A percentile compares a stretch with the other conserved stretches of the same genome.
Conservation (phyloP, 805 yeast genomes). For the Saccharomycopsis sp. region DNA sequence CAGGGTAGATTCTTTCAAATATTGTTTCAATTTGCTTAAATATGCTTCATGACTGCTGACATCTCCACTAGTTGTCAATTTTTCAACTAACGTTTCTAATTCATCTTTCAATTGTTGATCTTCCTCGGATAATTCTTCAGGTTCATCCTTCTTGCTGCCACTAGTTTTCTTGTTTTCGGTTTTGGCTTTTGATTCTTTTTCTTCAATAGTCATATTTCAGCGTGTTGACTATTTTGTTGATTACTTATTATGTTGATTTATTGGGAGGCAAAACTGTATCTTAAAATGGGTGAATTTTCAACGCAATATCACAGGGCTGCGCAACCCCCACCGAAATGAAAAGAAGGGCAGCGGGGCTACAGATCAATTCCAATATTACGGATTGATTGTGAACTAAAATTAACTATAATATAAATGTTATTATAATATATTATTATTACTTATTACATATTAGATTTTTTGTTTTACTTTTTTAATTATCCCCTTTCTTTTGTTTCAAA, state of each 20-base stretch:
- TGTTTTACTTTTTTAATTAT: no score
- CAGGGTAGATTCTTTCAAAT: conserved; percentile 87
- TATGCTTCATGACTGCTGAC: conserved; percentile 42
- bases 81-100: conserved; percentile 79
- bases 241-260: background rate
- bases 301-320: no score
- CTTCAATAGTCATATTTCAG: background rate
- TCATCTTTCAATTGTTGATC: conserved; percentile 83
- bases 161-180: conserved; percentile 24
- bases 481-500: conserved; percentile 4
- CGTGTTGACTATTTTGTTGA: background rate
- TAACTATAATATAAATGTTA: no score
- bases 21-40: conserved; percentile 63
- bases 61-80: conserved; percentile 53
- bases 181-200: background rate
- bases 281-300: background rate
- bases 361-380: no score
- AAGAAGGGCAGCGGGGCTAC: no score
- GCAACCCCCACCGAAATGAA: no score
- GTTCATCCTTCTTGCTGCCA: conserved; percentile 34
- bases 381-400: no score
- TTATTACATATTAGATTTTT: no score
- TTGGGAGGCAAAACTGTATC: conserved; percentile 2
- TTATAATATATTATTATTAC: no score
- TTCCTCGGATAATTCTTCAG: conserved; percentile 89